A percentile compares a stretch with the other conserved stretches of the same genome.
Evolutionary conservation across 176 grass and related monocot genomes (phyloP).

Genomic region (Zea luxurians): DNA sequence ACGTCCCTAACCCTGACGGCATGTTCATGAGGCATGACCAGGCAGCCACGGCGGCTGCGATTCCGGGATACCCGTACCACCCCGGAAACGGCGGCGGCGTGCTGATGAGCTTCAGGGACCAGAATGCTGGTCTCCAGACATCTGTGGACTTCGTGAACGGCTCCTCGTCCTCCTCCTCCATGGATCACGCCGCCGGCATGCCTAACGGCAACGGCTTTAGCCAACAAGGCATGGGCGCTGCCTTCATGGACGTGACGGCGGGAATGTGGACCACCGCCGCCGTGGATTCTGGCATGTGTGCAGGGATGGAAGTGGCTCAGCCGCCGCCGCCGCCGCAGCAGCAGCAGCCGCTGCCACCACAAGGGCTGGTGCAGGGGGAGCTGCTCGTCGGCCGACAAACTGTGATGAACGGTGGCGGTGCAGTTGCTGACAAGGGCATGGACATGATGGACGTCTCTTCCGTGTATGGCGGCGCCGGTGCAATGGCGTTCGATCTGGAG

Average conservation of each 20-base stretch:
- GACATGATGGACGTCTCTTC: conserved; percentile 69
- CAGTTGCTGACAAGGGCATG: conserved; percentile 45
- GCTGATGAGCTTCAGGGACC: conserved; percentile 78
- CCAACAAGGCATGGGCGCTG: conserved; percentile 21
- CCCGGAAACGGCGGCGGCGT: conserved; percentile 44
- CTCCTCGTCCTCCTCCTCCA: conserved; percentile 62
- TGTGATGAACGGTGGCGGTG: conserved; percentile 31
- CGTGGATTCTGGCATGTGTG: conserved; percentile 32
- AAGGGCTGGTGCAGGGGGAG: conserved; percentile 25
- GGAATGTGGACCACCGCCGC: conserved; percentile 57
- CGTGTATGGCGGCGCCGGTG: conserved; percentile 38
- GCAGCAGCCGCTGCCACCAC: not conserved
- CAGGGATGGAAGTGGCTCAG: conserved; percentile 40
- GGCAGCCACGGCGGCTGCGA: conserved; percentile 8
- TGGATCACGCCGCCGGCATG: conserved; percentile 49
- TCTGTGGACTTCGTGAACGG: conserved; percentile 73
- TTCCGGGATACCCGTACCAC: conserved; percentile 54
- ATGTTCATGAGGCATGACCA: conserved; percentile 45
- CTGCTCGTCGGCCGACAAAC: conserved; percentile 6
- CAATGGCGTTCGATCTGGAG: conserved; percentile 65
- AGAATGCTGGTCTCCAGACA: conserved; percentile 43
- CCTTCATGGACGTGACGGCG: conserved; percentile 65
- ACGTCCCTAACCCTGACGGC: conserved; percentile 26
- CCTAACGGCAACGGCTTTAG: conserved; percentile 38
- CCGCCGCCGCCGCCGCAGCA: conserved; percentile 31